Evolutionary conservation across 345 rosid species (phyloP).

Genomic region (Populus euphratica): DNA sequence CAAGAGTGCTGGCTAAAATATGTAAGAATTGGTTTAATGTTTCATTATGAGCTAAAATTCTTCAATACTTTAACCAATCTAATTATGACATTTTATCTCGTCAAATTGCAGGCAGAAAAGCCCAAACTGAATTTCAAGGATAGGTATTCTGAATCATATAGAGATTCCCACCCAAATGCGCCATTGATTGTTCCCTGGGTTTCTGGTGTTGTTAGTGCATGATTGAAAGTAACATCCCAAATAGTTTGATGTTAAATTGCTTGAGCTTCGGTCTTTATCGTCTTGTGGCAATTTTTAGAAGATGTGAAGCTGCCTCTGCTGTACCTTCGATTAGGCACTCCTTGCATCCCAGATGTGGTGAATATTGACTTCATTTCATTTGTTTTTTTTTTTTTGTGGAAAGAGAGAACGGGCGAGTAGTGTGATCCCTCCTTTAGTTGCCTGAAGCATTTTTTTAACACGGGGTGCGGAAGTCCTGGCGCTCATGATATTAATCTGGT

Average conservation of each 20-base stretch:
- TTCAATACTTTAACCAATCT: neutral
- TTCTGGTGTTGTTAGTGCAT: constrained; percentile 61
- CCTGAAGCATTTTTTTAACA: constrained; percentile 19
- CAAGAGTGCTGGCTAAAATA: constrained; percentile 96
- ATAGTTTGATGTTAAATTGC: neutral
- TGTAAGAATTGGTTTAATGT: constrained; percentile 43
- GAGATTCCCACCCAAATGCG: constrained; percentile 74
- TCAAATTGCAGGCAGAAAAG: constrained; percentile 67
- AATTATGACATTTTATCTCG: constrained; percentile 9
- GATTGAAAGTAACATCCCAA: constrained; percentile 18
- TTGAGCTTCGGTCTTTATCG: neutral
- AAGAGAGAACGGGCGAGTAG: constrained; percentile 3
- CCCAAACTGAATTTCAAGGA: constrained; percentile 74
- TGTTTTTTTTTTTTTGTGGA: neutral
- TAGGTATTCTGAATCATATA: constrained; percentile 67
- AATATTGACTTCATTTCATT: neutral
- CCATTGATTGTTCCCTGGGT: constrained; percentile 93
- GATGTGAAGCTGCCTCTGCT: constrained; percentile 4
- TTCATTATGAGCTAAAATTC: neutral
- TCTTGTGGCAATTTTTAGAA: neutral
- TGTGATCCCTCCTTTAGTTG: neutral
- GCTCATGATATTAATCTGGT: constrained; percentile 4
- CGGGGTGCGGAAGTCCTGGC: neutral
- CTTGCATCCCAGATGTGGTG: neutral
- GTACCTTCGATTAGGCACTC: neutral